phyloP scores from a whole-genome alignment of 2,329 filamentous ascomycete species.

The Colletotrichum horii region DNA sequence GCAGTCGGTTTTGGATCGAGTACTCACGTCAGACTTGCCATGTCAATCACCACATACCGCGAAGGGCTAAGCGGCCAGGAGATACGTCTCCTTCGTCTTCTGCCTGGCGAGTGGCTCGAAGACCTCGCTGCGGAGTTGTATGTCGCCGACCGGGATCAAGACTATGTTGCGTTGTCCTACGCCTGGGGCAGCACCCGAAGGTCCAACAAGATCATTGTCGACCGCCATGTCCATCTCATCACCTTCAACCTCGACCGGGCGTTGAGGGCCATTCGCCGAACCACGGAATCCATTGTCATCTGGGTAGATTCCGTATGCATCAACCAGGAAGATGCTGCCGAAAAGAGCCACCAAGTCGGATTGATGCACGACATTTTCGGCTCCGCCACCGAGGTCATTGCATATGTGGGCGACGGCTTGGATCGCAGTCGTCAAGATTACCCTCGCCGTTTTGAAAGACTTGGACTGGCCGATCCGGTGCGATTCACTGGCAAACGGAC shows the following conservation, averaged over 20 bases:
- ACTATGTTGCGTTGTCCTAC: conserved; percentile 31
- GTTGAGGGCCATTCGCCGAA: conserved; percentile 27
- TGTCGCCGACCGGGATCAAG: background rate
- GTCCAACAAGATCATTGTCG: conserved; percentile 24
- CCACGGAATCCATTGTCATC: background rate
- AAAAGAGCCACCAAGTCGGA: conserved; percentile 19
- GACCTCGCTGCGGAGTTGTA: background rate
- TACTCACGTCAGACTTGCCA: background rate
- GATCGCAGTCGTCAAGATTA: conserved; percentile 8
- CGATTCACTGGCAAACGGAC: background rate
- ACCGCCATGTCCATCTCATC: conserved; percentile 23
- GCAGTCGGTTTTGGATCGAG: background rate
- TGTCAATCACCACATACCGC: background rate
- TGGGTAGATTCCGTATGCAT: conserved; percentile 24
- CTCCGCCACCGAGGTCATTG: background rate
- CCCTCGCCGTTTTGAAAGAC: background rate
- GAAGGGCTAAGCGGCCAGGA: background rate
- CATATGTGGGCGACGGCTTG: conserved; percentile 10
- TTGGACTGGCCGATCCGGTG: background rate
- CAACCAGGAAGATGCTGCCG: conserved; percentile 13
- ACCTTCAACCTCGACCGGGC: conserved; percentile 32
- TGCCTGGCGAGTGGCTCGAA: conserved; percentile 14
- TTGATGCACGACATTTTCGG: conserved; percentile 19
- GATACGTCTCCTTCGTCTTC: conserved; percentile 9
- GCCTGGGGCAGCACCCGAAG: conserved; percentile 28